Evolutionary conservation across 1,284 basidiomycete species (phyloP).

Genomic region (Rugiboletus extremiorientalis): DNA sequence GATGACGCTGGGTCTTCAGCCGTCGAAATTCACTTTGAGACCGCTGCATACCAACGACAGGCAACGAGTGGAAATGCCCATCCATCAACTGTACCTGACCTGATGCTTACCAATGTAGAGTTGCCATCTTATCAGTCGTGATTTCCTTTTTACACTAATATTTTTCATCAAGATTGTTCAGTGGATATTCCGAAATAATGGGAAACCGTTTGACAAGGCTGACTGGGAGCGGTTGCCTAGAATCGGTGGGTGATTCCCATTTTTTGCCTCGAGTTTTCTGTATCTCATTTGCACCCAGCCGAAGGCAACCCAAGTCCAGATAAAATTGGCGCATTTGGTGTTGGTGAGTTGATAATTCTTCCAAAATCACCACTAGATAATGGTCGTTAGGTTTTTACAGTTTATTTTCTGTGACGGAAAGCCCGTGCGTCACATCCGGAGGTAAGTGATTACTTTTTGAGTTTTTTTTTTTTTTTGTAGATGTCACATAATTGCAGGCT

Average conservation of each 20-base stretch:
- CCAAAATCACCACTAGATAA: background rate
- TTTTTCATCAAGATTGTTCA: conserved; percentile 51
- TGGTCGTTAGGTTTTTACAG: conserved; percentile 7
- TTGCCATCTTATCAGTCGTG: conserved; percentile 5
- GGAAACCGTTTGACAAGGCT: conserved; percentile 76
- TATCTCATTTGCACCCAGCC: conserved; percentile 51
- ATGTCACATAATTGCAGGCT: too few species aligned
- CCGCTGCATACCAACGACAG: conserved; percentile 53
- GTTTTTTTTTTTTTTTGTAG: conserved; percentile 48
- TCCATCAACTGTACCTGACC: conserved; percentile 47
- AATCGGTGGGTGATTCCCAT: conserved; percentile 56
- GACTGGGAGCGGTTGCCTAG: conserved; percentile 91
- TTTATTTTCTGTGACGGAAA: conserved; percentile 5
- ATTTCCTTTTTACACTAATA: conserved; percentile 15
- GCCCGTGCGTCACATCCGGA: background rate
- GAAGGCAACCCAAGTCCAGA: conserved; percentile 85
- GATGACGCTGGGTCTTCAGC: conserved; percentile 87
- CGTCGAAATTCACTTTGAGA: conserved; percentile 84
- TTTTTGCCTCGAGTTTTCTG: too few species aligned
- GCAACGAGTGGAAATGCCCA: conserved; percentile 1
- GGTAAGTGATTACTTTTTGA: conserved; percentile 39
- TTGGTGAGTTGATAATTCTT: conserved; percentile 47
- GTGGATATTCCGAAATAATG: conserved; percentile 89
- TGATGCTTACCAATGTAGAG: conserved; percentile 55
- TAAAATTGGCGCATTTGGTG: conserved; percentile 87